phyloP scores from a whole-genome alignment of 2,329 filamentous ascomycete species.

The Venturia asperata region DNA sequence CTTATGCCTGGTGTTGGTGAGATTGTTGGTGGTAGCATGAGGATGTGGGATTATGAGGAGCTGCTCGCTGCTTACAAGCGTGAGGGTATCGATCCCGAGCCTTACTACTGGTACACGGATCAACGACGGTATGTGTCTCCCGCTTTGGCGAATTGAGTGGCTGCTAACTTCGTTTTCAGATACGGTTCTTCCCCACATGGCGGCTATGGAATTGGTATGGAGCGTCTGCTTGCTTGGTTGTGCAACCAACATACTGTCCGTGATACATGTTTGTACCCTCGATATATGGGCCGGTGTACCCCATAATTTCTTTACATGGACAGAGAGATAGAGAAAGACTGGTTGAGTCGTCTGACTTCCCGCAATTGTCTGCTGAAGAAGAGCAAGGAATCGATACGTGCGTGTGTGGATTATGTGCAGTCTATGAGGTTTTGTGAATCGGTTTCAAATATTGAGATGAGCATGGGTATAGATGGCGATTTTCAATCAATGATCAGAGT shows the following conservation, averaged over 20 bases:
- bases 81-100: constrained; percentile 73
- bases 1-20: constrained; percentile 92
- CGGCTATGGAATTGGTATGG: constrained; percentile 86
- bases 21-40: constrained; percentile 95
- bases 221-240: constrained; percentile 67
- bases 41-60: constrained; percentile 86
- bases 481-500: not conserved
- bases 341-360: not conserved
- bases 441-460: not conserved
- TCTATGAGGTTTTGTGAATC: not conserved
- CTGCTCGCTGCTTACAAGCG: constrained; percentile 80
- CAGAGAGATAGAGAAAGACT: too few relatives aligned
- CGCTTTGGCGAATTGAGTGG: constrained; percentile 8
- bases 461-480: not conserved
- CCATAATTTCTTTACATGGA: constrained; percentile 52
- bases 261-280: constrained; percentile 68
- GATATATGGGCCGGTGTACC: constrained; percentile 75
- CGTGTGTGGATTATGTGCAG: not conserved
- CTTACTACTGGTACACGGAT: constrained; percentile 99
- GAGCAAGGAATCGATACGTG: not conserved
- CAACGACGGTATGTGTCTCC: constrained; percentile 70
- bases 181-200: constrained; percentile 90
- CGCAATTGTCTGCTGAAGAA: not conserved
- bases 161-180: constrained; percentile 36
- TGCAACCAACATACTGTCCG: constrained; percentile 59